Evolutionary conservation across 176 grass and related monocot species (phyloP).

Genomic region (Tillandsia leiboldiana): DNA sequence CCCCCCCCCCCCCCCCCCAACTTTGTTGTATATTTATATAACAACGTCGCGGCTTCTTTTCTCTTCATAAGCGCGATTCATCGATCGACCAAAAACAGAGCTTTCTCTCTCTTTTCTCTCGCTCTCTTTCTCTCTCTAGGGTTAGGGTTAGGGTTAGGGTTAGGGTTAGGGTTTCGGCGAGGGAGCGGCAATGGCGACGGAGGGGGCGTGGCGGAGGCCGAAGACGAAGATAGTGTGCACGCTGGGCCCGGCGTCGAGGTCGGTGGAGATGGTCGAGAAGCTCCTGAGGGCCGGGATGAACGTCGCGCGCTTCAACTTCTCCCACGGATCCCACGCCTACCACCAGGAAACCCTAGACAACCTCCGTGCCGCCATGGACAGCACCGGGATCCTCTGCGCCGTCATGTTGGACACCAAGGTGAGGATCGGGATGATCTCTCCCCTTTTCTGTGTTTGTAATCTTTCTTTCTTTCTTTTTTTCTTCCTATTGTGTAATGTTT

Average conservation of each 20-base stretch:
- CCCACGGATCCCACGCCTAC: slow-evolving; percentile 4
- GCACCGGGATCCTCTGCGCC: slow-evolving; percentile 7
- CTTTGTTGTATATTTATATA: background rate
- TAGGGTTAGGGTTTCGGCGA: too few species aligned
- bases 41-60: background rate
- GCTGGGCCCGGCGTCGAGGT: slow-evolving; percentile 16
- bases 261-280: slow-evolving; percentile 12
- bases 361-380: slow-evolving; percentile 13
- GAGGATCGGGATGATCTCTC: background rate
- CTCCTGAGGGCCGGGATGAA: slow-evolving; percentile 16
- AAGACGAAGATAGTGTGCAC: slow-evolving; percentile 23
- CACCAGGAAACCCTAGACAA: slow-evolving; percentile 22
- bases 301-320: slow-evolving; percentile 18
- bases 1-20: too few species aligned
- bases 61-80: background rate
- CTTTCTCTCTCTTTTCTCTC: background rate
- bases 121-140: background rate
- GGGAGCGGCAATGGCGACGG: too few species aligned
- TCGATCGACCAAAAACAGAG: too few species aligned
- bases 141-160: background rate
- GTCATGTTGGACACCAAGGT: slow-evolving; percentile 17
- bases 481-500: background rate
- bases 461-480: background rate
- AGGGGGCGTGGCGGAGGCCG: background rate
- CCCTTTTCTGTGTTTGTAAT: background rate